These are phyloP conservation scores for Hemileia vastatrix DNA, from an alignment of 1,284 basidiomycete species.

Conservation along the genomic window DNA sequence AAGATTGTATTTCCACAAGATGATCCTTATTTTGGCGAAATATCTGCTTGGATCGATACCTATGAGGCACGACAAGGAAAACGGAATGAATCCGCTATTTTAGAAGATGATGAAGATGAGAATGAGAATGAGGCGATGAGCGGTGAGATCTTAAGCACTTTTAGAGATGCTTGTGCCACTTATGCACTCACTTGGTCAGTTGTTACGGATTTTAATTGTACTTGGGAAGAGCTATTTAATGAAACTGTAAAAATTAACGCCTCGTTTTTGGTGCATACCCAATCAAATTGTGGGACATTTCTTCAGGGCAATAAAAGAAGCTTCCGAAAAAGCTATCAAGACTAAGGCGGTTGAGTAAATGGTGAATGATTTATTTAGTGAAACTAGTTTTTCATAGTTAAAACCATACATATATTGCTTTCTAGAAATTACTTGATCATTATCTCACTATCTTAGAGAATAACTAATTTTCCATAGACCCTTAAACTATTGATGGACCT, in stretches of 20 bases:
- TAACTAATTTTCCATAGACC: too few relatives aligned
- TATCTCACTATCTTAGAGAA: too few relatives aligned
- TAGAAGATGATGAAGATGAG: slow-evolving; percentile 4
- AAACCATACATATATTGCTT: too few relatives aligned
- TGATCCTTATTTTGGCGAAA: slow-evolving; percentile 3
- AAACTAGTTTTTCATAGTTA: too few relatives aligned
- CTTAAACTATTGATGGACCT: too few relatives aligned
- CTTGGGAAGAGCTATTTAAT: neutral
- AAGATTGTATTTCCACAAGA: neutral
- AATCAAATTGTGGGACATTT: too few relatives aligned
- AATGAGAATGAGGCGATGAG: neutral
- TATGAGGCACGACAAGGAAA: slow-evolving; percentile 59
- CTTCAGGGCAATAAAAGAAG: slow-evolving; percentile 33
- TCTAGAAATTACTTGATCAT: too few relatives aligned
- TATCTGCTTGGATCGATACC: slow-evolving; percentile 13
- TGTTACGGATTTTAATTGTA: neutral
- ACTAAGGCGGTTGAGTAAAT: slow-evolving; percentile 20
- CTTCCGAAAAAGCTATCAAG: slow-evolving; percentile 31
- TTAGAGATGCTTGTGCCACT: slow-evolving; percentile 20
- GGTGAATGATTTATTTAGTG: slow-evolving; percentile 5
- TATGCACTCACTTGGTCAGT: slow-evolving; percentile 21
- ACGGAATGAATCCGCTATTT: neutral
- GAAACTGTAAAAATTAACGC: too few relatives aligned
- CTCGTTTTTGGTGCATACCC: too few relatives aligned
- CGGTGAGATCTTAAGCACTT: slow-evolving; percentile 14